Conservation (phyloP, 768 basidiomycete species). For the Suillus luteus region DNA sequence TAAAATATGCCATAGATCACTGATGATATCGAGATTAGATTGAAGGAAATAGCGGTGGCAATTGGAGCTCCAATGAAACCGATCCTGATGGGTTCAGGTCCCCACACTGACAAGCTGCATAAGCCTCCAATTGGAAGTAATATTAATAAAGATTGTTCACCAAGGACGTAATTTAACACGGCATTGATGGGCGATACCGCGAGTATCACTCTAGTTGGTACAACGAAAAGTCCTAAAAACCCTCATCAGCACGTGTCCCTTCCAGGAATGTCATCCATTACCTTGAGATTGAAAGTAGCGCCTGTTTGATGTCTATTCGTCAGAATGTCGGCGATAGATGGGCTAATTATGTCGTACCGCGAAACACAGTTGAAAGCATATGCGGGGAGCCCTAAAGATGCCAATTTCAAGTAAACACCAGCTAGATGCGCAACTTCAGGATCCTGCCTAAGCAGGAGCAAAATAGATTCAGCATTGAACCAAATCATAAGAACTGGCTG, state of each 20-base stretch:
- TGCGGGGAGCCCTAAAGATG: slow-evolving; percentile 77
- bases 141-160: slow-evolving; percentile 38
- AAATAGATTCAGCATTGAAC: slow-evolving; percentile 79
- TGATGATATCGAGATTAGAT: slow-evolving; percentile 69
- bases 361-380: slow-evolving; percentile 59
- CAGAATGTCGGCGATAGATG: not conserved
- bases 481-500: slow-evolving; percentile 68
- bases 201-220: slow-evolving; percentile 83
- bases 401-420: slow-evolving; percentile 69
- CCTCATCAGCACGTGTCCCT: not conserved
- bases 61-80: slow-evolving; percentile 94
- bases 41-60: slow-evolving; percentile 86
- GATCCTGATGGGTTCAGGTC: slow-evolving; percentile 69
- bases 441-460: slow-evolving; percentile 77
- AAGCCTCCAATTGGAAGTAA: not conserved
- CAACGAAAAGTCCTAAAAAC: slow-evolving; percentile 64
- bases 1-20: slow-evolving; percentile 64
- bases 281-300: slow-evolving; percentile 78
- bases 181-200: slow-evolving; percentile 87
- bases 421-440: slow-evolving; percentile 82
- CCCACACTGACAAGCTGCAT: slow-evolving; percentile 57
- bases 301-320: slow-evolving; percentile 19
- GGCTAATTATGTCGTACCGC: slow-evolving; percentile 34
- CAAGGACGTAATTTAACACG: slow-evolving; percentile 82
- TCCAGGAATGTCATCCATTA: not conserved